Percentiles rank a stretch among this genome's conserved stretches.
phyloP scores from a whole-genome alignment of 2,329 filamentous ascomycete species.

The Camillea tinctor region DNA sequence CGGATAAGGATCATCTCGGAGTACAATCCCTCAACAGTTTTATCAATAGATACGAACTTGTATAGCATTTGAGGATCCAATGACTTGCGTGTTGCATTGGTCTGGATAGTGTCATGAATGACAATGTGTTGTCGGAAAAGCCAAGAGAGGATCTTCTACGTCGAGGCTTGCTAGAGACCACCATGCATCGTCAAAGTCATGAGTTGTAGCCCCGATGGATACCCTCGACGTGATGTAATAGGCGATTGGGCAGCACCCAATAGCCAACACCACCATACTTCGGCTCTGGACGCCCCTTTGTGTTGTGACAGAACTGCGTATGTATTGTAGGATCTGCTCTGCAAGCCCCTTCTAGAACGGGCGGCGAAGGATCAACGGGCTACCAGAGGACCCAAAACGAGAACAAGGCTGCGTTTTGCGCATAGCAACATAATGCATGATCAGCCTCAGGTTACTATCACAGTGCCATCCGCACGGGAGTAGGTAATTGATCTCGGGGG shows the following conservation, averaged over 20 bases:
- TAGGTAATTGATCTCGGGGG: background rate
- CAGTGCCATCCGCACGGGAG: background rate
- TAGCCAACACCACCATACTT: background rate
- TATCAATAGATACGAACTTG: background rate
- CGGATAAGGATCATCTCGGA: background rate
- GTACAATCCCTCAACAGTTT: background rate
- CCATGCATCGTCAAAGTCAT: background rate
- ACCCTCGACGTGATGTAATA: background rate
- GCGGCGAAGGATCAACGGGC: background rate
- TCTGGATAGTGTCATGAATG: background rate
- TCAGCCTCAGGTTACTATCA: background rate
- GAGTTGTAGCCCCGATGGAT: background rate
- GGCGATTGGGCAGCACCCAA: background rate
- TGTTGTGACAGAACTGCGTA: background rate
- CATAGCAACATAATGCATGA: background rate
- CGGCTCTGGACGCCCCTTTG: background rate
- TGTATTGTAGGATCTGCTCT: background rate
- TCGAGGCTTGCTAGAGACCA: background rate
- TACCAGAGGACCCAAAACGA: background rate
- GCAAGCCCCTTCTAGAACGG: background rate
- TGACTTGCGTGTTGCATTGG: background rate
- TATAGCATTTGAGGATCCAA: background rate
- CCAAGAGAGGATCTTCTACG: background rate
- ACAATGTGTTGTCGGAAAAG: background rate
- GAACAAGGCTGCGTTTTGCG: background rate